Evolutionary conservation across 2,329 filamentous ascomycete genomes (phyloP), one percentile per base, ranked within the genome.

Genomic region (Fusarium scirpi): DNA sequence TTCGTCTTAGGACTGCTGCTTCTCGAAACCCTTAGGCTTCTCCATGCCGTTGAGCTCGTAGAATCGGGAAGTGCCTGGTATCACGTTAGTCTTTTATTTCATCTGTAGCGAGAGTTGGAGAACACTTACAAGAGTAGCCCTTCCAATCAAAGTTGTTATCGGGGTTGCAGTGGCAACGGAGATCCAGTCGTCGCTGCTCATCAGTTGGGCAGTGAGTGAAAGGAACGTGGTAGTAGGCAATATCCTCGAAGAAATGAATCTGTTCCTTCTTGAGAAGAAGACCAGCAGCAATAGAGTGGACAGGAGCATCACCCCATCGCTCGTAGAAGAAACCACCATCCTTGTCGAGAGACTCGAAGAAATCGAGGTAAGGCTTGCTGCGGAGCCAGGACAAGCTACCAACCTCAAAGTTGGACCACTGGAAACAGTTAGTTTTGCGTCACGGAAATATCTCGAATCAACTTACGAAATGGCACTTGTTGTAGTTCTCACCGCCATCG

Each of bases 61-160:
- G 85, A 87, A 99, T 75, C 91, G 89, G 34, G 92, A 89, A 55
- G 95, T 98, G 74, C 80, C 81, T 82, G 51, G 7, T 13, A 20
- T 8, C 20, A 11, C 8, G 53, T 76, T 48, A 76, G 67, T 20
- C 11, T 44, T 5, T 43, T 18, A 11, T 52, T 47, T 15, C 34
- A 38, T 6, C 4, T n/a, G 44, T 18, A 18, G 6, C 8, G 3
- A 11, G 15, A 5, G 6, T 5, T 27, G 8, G 11, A 15, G 9
- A 30, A 45, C 18, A 25, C 93, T 85, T 89, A 97, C 94, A 98
- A 80, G 94, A 97, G 80, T 98, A 98, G 55, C 93, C 92, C 82
- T 97, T 98, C 97, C 97, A 99, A 82, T 99, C 96, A 85, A 99
- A 99, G 85, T 99, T 99, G 65, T 98, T 93, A 77, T 91, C 91